Conservation (phyloP, 75 land plant species). For the Pinus tabuliformis region DNA sequence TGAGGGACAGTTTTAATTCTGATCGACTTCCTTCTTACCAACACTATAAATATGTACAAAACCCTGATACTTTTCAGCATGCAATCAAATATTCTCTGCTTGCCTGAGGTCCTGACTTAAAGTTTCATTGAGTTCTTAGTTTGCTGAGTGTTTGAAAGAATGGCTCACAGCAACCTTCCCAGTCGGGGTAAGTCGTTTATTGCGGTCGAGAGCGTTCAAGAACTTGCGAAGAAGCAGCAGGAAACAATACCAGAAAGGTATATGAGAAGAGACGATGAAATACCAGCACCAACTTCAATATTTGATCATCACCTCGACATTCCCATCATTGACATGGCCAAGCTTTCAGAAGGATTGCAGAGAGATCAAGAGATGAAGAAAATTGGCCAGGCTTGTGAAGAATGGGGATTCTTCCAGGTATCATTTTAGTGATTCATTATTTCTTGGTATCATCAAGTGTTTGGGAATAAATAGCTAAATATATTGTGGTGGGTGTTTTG, state of each 20-base stretch:
- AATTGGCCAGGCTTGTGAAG: slow-evolving; percentile 4
- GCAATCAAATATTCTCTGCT: no score
- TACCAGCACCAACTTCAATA: not conserved
- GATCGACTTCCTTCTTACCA: no score
- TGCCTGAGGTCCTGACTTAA: no score
- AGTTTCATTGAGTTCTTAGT: no score
- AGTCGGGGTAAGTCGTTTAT: not conserved
- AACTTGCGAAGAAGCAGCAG: not conserved
- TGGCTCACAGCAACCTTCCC: not conserved
- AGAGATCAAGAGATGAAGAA: not conserved
- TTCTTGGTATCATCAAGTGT: no score
- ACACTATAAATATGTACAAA: no score
- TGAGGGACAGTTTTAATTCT: no score
- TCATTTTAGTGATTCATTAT: not conserved
- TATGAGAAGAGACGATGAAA: not conserved
- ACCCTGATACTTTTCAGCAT: no score
- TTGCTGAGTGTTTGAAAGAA: no score
- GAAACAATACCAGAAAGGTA: slow-evolving; percentile 1
- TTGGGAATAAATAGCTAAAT: not conserved
- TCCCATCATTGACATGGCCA: slow-evolving; percentile 1
- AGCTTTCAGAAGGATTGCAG: not conserved
- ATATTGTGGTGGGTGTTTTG: not conserved
- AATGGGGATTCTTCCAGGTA: slow-evolving; percentile 14
- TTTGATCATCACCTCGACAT: not conserved
- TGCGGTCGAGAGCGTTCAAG: not conserved